Evolutionary conservation across 2,329 filamentous ascomycete species (phyloP).

Genomic region (Capronia epimyces): DNA sequence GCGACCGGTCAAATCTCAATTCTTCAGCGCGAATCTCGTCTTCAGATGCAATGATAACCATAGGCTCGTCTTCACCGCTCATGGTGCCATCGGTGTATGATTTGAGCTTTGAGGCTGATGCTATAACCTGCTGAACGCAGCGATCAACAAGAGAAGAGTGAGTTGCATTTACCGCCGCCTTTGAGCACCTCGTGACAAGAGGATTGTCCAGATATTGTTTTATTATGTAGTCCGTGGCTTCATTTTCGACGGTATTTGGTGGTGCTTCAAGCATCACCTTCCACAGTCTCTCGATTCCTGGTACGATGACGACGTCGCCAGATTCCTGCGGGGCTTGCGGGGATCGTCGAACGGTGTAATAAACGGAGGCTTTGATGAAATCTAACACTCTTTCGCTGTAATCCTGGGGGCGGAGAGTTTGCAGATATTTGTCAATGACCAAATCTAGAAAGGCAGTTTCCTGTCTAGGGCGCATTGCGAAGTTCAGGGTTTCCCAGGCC

Average conservation of each 20-base stretch:
- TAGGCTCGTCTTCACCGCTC: conserved; percentile 49
- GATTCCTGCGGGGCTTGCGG: conserved; percentile 33
- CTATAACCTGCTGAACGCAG: conserved; percentile 65
- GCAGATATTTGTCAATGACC: conserved; percentile 21
- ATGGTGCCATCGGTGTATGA: conserved; percentile 41
- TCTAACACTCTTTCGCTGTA: conserved; percentile 21
- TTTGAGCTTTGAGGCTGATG: conserved; percentile 56
- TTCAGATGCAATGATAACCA: conserved; percentile 49
- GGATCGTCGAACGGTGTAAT: conserved; percentile 16
- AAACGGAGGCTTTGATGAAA: conserved; percentile 22
- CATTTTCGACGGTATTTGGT: conserved; percentile 58
- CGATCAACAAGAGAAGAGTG: conserved; percentile 68
- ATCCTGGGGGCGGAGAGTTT: conserved; percentile 16
- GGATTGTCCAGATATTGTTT: conserved; percentile 61
- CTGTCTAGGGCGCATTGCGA: conserved; percentile 29
- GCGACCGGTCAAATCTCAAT: conserved; percentile 61
- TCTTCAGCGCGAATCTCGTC: conserved; percentile 52
- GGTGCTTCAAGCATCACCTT: conserved; percentile 67
- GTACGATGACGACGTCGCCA: conserved; percentile 41
- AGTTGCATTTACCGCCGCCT: conserved; percentile 48
- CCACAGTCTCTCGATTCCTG: conserved; percentile 70
- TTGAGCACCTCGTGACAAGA: conserved; percentile 39
- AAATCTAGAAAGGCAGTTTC: conserved; percentile 20
- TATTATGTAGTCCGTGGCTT: conserved; percentile 66
- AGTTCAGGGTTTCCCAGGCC: conserved; percentile 64